Evolutionary conservation across 345 rosid genomes (phyloP).

Genomic region (Hibiscus trionum): DNA sequence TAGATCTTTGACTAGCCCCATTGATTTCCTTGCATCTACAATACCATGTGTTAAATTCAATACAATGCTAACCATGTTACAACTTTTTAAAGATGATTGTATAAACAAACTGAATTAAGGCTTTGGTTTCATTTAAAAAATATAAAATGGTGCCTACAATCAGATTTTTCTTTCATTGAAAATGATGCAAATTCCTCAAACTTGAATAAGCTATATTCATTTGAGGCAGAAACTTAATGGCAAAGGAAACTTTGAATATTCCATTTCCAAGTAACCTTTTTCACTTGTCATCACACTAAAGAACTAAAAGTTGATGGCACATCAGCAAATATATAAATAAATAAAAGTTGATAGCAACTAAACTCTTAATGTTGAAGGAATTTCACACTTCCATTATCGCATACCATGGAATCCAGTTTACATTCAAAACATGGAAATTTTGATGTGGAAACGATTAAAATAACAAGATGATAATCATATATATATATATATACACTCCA

Average conservation of each 20-base stretch:
- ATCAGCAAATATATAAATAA: neutral
- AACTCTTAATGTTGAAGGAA: conserved; percentile 2
- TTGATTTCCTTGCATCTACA: conserved; percentile 34
- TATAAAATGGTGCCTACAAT: neutral
- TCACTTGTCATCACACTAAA: neutral
- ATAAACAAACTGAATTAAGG: neutral
- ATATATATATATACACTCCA: no score
- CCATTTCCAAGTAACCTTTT: neutral
- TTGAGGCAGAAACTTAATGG: conserved; percentile 3
- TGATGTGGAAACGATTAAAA: neutral
- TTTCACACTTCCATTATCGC: neutral
- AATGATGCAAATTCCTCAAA: neutral
- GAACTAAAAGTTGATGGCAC: neutral
- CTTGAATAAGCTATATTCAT: neutral
- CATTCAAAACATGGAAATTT: neutral
- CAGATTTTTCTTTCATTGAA: neutral
- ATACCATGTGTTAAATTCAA: neutral
- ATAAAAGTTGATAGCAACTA: neutral
- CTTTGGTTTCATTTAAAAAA: neutral
- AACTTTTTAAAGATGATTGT: neutral
- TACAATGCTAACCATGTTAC: neutral
- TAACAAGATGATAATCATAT: neutral
- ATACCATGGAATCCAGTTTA: neutral
- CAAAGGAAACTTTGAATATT: conserved; percentile 8
- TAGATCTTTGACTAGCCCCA: neutral